Evolutionary conservation across 2,329 filamentous ascomycete species (phyloP).

Genomic region (Tympanopsis confertula): DNA sequence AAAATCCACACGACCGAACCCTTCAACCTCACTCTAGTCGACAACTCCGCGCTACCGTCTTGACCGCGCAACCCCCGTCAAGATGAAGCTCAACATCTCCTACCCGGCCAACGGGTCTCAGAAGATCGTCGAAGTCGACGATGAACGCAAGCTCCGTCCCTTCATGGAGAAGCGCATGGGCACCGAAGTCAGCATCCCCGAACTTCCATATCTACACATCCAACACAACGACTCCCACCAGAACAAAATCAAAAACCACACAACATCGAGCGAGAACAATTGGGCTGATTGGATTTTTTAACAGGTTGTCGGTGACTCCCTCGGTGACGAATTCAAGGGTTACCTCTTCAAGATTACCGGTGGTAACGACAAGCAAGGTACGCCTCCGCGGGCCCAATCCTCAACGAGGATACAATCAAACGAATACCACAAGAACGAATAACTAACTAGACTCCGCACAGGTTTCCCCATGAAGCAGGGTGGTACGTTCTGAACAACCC

Average conservation of each 20-base stretch:
- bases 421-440: background rate
- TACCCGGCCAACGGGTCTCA: conserved; percentile 99
- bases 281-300: conserved; percentile 34
- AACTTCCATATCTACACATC: background rate
- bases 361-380: conserved; percentile 99
- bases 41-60: conserved; percentile 1
- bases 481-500: conserved; percentile 58
- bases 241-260: too few relatives aligned
- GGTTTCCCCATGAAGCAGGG: conserved; percentile 99
- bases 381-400: background rate
- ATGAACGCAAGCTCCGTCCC: conserved; percentile 97
- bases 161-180: conserved; percentile 96
- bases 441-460: background rate
- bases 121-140: conserved; percentile 97
- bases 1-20: background rate
- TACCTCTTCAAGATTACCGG: conserved; percentile 99
- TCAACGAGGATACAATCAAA: background rate
- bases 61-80: conserved; percentile 1
- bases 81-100: conserved; percentile 47
- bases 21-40: background rate
- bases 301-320: conserved; percentile 84
- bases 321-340: conserved; percentile 99
- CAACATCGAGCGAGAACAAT: too few relatives aligned
- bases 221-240: conserved; percentile 2
- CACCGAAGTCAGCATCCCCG: background rate